Conservation (phyloP, 169 alveolate genomes). For the Plasmodium gallinaceum region DNA sequence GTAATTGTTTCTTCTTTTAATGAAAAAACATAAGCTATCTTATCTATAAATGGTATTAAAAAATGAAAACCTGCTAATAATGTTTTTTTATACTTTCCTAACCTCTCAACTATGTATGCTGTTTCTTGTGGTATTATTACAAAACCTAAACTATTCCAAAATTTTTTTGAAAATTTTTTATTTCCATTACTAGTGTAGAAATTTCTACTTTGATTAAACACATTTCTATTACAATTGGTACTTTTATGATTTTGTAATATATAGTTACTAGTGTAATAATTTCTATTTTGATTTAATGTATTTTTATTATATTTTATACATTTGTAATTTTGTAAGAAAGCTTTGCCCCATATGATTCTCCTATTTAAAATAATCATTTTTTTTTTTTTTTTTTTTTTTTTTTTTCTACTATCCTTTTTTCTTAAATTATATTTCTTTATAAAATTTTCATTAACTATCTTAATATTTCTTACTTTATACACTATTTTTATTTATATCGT, state of each 20-base stretch:
- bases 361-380: neutral
- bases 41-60: slow-evolving; percentile 92
- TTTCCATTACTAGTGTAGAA: slow-evolving; percentile 66
- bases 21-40: slow-evolving; percentile 93
- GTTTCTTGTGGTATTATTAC: slow-evolving; percentile 95
- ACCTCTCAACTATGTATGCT: slow-evolving; percentile 92
- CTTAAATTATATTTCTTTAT: too few species aligned
- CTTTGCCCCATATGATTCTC: neutral
- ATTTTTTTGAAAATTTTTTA: slow-evolving; percentile 33
- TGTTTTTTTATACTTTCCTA: slow-evolving; percentile 91
- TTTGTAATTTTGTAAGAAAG: neutral
- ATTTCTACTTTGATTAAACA: slow-evolving; percentile 1
- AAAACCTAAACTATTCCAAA: slow-evolving; percentile 82
- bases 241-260: neutral
- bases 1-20: slow-evolving; percentile 94
- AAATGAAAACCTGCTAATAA: slow-evolving; percentile 94
- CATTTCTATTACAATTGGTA: neutral
- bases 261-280: neutral
- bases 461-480: too few species aligned
- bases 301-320: neutral
- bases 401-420: too few species aligned
- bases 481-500: too few species aligned
- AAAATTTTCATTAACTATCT: too few species aligned
- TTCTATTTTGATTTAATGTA: neutral
- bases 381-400: too few species aligned